A percentile compares a stretch with the other conserved stretches of the same genome.
phyloP scores from a whole-genome alignment of 257 asterid genomes.

The Solanum tacnaense region DNA sequence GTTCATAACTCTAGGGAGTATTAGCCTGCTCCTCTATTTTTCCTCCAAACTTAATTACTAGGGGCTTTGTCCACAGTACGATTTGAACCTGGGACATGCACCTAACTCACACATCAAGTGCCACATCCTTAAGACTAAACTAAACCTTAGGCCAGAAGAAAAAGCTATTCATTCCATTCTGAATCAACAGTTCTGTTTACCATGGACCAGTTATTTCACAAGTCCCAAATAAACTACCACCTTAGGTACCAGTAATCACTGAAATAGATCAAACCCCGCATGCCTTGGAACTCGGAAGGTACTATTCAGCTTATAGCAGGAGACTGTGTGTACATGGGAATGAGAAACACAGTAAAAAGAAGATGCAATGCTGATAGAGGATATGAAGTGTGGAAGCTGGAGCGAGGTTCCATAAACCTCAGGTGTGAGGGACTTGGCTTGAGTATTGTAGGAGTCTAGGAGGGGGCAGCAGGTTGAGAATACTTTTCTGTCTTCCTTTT shows the following conservation, averaged over 20 bases:
- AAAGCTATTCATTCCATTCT: background rate
- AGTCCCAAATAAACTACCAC: background rate
- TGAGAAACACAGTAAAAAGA: background rate
- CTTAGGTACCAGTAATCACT: background rate
- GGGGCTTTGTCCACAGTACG: background rate
- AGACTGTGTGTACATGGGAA: background rate
- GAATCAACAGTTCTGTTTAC: background rate
- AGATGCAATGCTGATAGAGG: background rate
- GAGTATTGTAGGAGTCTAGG: background rate
- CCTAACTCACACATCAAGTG: background rate
- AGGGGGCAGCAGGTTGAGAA: background rate
- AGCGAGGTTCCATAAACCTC: background rate
- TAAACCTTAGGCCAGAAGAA: background rate
- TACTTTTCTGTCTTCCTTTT: background rate
- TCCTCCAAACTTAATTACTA: background rate
- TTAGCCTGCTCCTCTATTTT: background rate
- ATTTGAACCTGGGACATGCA: background rate
- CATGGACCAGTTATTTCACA: background rate
- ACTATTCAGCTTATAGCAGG: background rate
- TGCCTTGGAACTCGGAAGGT: background rate
- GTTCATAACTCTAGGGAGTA: background rate
- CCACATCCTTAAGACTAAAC: background rate
- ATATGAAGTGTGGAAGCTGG: background rate
- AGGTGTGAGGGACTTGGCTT: background rate
- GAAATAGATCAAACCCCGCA: background rate